phyloP scores from a whole-genome alignment of 495 filamentous ascomycete genomes.

The Cryomyces minteri region DNA sequence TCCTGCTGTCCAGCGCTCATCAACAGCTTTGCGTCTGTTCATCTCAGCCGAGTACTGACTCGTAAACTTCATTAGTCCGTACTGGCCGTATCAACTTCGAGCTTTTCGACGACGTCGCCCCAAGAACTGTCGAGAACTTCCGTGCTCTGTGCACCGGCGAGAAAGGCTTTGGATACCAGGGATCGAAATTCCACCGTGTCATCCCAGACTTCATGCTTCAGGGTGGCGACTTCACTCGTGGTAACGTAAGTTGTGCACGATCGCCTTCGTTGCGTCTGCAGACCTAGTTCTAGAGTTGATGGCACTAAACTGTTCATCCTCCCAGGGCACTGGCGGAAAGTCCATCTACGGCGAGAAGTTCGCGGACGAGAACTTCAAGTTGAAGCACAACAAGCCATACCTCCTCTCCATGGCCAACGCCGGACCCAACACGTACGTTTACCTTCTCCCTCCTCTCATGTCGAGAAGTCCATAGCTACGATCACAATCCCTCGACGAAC shows the following conservation, averaged over 20 bases:
- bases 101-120: constrained; percentile 73
- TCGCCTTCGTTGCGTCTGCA: neutral
- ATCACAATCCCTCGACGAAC: neutral
- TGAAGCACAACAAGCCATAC: constrained; percentile 42
- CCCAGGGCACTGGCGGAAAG: constrained; percentile 63
- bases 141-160: constrained; percentile 80
- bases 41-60: no score
- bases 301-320: no score
- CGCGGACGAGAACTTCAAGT: constrained; percentile 57
- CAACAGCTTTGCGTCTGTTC: neutral
- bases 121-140: constrained; percentile 91
- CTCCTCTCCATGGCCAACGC: constrained; percentile 75
- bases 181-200: constrained; percentile 25
- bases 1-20: neutral
- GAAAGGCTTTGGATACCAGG: constrained; percentile 51
- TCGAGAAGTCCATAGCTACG: neutral
- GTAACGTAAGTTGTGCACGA: constrained; percentile 21
- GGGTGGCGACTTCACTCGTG: constrained; percentile 32
- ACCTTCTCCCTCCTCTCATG: neutral
- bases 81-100: constrained; percentile 71
- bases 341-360: constrained; percentile 85
- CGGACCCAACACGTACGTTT: constrained; percentile 54
- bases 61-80: constrained; percentile 31
- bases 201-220: constrained; percentile 34
- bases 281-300: no score